phyloP scores from a whole-genome alignment of 2,329 filamentous ascomycete species.

The Rhynchosporium agropyri region DNA sequence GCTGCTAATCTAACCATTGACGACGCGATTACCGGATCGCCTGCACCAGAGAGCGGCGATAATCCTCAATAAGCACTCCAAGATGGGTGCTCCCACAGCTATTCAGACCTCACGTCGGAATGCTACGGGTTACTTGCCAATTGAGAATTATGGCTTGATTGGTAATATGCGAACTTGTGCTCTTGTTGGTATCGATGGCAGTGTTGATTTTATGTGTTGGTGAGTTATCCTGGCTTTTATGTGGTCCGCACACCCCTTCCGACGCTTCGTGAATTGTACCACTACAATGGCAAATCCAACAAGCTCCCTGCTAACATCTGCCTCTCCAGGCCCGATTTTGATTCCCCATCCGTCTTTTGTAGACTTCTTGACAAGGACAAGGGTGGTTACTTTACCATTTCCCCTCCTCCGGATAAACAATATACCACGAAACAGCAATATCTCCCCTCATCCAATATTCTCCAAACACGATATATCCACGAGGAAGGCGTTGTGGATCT shows the following conservation, averaged over 20 bases:
- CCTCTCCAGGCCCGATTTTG: constrained; percentile 68
- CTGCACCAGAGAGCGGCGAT: background rate
- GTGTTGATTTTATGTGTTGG: constrained; percentile 80
- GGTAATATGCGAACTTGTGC: constrained; percentile 81
- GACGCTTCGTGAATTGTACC: too few species aligned
- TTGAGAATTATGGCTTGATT: constrained; percentile 79
- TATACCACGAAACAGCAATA: constrained; percentile 79
- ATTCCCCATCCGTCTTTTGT: constrained; percentile 76
- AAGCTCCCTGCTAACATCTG: background rate
- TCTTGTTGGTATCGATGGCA: constrained; percentile 72
- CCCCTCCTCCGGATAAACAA: constrained; percentile 52
- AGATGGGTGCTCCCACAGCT: constrained; percentile 27
- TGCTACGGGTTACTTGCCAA: constrained; percentile 45
- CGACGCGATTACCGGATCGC: background rate
- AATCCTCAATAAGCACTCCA: constrained; percentile 15
- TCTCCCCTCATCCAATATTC: constrained; percentile 72
- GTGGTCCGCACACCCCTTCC: background rate
- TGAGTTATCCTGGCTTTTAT: constrained; percentile 43
- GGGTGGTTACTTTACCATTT: constrained; percentile 72
- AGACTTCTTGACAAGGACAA: constrained; percentile 74
- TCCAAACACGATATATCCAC: constrained; percentile 77
- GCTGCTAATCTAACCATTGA: background rate
- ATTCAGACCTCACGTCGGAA: constrained; percentile 31
- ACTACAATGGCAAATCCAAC: background rate
- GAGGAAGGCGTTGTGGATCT: constrained; percentile 75